Evolutionary conservation across 2,329 filamentous ascomycete genomes (phyloP), one percentile per base, ranked within the genome.

Genomic region (Raffaelea ambrosiae): DNA sequence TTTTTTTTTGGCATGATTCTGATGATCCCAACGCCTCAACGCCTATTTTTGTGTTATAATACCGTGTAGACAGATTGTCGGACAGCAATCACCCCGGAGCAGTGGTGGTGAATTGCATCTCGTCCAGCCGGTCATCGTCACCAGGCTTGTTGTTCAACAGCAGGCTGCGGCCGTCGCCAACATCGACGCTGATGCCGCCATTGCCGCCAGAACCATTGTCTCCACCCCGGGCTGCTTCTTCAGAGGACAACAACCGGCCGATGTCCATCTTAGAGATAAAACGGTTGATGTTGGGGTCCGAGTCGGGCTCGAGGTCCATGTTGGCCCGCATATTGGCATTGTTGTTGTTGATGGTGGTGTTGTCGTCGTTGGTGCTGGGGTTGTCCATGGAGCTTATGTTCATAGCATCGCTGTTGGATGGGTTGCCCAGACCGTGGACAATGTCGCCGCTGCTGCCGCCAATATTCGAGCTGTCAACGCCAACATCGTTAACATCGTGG

Each of bases 221-320:
- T 2, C 20, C 47, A 9, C 19, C 18, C n/a, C 22, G 42, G 3
- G 33, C 48, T 11, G 46, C 50, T 20, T 53, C 49, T 21, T 52
- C 51, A 13, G 53, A 53, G 40, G 53, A 52, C 21, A 55, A 36
- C 23, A 54, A 31, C 21, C 50, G 51, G 3, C 53, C 53, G 46
- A 55, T 55, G 45, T 55, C 53, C 53, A 55, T 55, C 44, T 55
- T 55, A 39, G 50, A 52, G 9, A 51, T 44, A 26, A 55, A 50
- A 7, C 53, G 53, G 44, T 49, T 53, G 38, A 44, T 44, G 43
- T 43, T 42, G 3, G 47, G 44, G 3, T 48, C 51, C 2, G 33
- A n/a, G n/a, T 51, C 51, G 3, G 47, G 43, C 31, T 51, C 49
- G 10, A 51, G 16, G 19, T 53, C 49, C 47, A 51, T 48, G 35